A percentile compares a stretch with the other conserved stretches of the same genome.
Evolutionary conservation across 1,284 basidiomycete species (phyloP).

Genomic region (Cryptococcus hybrid): DNA sequence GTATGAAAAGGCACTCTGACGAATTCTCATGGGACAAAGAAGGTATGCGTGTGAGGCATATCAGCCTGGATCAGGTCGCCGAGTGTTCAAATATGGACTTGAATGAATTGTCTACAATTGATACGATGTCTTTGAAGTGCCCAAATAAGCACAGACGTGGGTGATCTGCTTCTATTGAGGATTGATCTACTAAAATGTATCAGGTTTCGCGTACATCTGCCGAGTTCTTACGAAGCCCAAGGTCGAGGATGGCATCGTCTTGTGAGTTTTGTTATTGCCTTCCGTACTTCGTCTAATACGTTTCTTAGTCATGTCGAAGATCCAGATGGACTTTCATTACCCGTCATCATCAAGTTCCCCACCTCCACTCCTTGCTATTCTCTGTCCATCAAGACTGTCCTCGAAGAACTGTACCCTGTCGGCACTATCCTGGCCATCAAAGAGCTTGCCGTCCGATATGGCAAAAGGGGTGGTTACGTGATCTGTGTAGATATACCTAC

Average conservation of each 20-base stretch:
- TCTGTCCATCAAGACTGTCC: not conserved
- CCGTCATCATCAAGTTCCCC: not conserved
- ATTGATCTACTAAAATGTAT: not conserved
- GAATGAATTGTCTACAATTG: not conserved
- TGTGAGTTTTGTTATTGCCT: not conserved
- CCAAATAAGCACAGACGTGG: not conserved
- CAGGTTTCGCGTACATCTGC: slow-evolving; percentile 1
- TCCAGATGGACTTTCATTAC: slow-evolving; percentile 1
- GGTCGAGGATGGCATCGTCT: not conserved
- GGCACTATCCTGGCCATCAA: slow-evolving; percentile 6
- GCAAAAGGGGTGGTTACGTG: not conserved
- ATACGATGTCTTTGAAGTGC: not conserved
- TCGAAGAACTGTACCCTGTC: slow-evolving; percentile 2
- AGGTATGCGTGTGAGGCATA: not conserved
- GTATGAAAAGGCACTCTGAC: not conserved
- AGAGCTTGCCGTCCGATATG: slow-evolving; percentile 5
- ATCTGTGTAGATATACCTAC: slow-evolving; percentile 4
- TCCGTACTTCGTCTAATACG: not conserved
- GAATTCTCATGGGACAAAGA: not conserved
- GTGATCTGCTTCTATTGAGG: not conserved
- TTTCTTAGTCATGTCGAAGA: slow-evolving; percentile 1
- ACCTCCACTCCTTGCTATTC: not conserved
- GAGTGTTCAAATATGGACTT: not conserved
- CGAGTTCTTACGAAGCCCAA: not conserved
- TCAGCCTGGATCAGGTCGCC: not conserved